phyloP scores from a whole-genome alignment of 371 early-diverging fungal species.

The Sporodiniella umbellata region DNA sequence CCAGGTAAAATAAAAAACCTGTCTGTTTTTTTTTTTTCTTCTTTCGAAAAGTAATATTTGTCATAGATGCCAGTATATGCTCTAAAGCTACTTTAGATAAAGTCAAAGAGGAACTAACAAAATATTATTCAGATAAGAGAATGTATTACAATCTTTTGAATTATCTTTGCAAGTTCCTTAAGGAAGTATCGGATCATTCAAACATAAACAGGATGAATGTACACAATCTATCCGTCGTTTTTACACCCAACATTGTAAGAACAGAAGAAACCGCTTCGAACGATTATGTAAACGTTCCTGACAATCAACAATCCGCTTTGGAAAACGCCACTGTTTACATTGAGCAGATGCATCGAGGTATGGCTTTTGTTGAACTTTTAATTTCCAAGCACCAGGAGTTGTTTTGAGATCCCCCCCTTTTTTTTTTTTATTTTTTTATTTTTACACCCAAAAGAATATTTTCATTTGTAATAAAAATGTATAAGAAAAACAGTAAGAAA shows the following conservation, averaged over 20 bases:
- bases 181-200: conserved; percentile 55
- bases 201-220: conserved; percentile 77
- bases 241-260: conserved; percentile 82
- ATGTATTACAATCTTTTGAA: conserved; percentile 45
- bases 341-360: conserved; percentile 33
- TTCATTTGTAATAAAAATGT: no score
- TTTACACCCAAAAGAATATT: no score
- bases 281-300: conserved; percentile 13
- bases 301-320: conserved; percentile 20
- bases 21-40: background rate
- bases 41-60: background rate
- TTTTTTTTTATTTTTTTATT: no score
- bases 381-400: conserved; percentile 11
- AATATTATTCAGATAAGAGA: conserved; percentile 18
- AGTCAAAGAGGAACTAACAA: conserved; percentile 17
- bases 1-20: conserved; percentile 25
- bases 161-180: conserved; percentile 63
- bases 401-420: no score
- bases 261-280: conserved; percentile 43
- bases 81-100: conserved; percentile 13
- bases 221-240: conserved; percentile 83
- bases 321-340: conserved; percentile 25
- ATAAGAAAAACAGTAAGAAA: no score
- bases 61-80: conserved; percentile 19
- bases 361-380: conserved; percentile 23